Conservation (phyloP, 352 stramenopile species). For the Pythium coloratum region DNA sequence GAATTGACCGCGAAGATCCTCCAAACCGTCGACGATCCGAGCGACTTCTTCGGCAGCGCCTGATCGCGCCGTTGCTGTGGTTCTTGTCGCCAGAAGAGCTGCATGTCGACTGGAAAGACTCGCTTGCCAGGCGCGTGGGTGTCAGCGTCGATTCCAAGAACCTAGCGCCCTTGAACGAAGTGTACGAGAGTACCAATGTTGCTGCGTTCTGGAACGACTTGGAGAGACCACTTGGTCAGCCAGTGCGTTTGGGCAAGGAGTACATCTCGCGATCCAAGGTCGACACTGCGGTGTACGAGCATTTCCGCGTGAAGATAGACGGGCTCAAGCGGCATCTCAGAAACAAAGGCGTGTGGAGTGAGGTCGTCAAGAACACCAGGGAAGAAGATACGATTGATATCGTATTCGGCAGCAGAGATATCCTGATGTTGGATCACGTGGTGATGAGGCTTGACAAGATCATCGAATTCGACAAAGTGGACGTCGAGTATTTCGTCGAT, state of each 20-base stretch:
- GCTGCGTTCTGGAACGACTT: not conserved
- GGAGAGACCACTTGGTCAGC: slow-evolving; percentile 15
- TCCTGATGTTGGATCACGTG: not conserved
- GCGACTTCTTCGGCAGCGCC: not conserved
- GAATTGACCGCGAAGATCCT: not conserved
- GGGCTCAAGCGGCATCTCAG: not conserved
- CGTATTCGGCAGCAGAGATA: slow-evolving; percentile 2
- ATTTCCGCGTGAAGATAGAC: not conserved
- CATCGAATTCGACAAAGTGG: slow-evolving; percentile 13
- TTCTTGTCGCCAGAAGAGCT: not conserved
- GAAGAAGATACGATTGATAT: slow-evolving; percentile 10
- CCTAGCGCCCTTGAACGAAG: not conserved
- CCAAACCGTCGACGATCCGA: not conserved
- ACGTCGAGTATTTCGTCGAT: not conserved
- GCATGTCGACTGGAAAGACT: not conserved
- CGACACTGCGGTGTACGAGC: slow-evolving; percentile 7
- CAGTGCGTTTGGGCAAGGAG: slow-evolving; percentile 19
- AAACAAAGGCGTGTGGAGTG: not conserved
- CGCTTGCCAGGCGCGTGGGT: not conserved
- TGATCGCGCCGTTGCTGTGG: not conserved
- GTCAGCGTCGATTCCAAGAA: not conserved
- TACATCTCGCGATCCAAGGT: slow-evolving; percentile 13
- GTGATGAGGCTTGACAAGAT: slow-evolving; percentile 3
- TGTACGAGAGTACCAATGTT: not conserved
- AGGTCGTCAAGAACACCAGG: not conserved